These are phyloP conservation scores for Entelexis sorbosivorans DNA, from an alignment of 1,139 yeast genomes.

Conservation along the genomic window DNA sequence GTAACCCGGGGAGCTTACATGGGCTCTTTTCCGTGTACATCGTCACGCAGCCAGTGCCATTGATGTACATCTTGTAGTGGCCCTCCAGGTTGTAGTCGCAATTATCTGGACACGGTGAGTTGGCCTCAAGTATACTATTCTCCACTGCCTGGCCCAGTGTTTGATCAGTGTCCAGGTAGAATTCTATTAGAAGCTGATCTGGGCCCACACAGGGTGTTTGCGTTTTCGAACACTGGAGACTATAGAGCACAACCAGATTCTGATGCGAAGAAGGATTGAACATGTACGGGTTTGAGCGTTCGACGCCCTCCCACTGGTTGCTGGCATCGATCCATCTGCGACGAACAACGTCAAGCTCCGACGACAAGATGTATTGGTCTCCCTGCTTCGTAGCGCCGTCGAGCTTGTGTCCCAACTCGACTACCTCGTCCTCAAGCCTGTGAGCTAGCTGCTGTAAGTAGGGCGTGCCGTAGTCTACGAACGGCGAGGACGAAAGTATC, in stretches of 20 bases:
- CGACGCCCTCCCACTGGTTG: slow-evolving; percentile 55
- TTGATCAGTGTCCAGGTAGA: slow-evolving; percentile 82
- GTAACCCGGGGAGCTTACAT: slow-evolving; percentile 48
- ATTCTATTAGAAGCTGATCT: slow-evolving; percentile 66
- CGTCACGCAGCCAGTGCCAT: slow-evolving; percentile 74
- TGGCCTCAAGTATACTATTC: slow-evolving; percentile 59
- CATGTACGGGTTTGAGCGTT: slow-evolving; percentile 40
- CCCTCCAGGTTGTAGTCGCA: slow-evolving; percentile 64
- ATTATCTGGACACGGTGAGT: slow-evolving; percentile 60
- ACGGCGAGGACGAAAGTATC: slow-evolving; percentile 54
- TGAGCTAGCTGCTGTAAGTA: slow-evolving; percentile 47
- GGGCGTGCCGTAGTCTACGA: slow-evolving; percentile 59
- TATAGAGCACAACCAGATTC: slow-evolving; percentile 58
- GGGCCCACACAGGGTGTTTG: slow-evolving; percentile 95
- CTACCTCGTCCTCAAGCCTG: slow-evolving; percentile 41
- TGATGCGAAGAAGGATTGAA: slow-evolving; percentile 66
- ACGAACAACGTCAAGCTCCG: slow-evolving; percentile 25
- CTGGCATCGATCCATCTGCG: slow-evolving; percentile 29
- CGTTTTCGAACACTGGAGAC: slow-evolving; percentile 64
- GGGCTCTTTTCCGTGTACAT: slow-evolving; percentile 56
- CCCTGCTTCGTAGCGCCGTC: not conserved
- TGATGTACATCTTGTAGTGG: slow-evolving; percentile 82
- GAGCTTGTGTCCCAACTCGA: slow-evolving; percentile 16
- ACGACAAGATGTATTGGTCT: slow-evolving; percentile 23
- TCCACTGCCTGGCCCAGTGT: slow-evolving; percentile 85